A percentile compares a stretch with the other conserved stretches of the same genome.
Evolutionary conservation across 352 stramenopile genomes (phyloP).

Genomic region (Pilasporangium apinafurcum): DNA sequence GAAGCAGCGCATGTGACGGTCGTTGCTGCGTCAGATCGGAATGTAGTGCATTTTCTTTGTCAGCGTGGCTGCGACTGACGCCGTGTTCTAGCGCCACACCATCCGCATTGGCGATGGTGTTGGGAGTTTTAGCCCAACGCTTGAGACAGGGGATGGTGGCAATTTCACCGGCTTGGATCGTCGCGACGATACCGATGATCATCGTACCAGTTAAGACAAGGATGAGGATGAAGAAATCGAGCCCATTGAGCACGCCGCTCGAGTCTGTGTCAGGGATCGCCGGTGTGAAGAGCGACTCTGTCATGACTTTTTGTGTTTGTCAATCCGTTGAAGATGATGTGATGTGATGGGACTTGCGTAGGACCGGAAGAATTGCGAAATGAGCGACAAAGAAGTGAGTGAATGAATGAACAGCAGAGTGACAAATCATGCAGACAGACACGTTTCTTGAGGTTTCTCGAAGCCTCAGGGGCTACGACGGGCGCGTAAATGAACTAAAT

Average conservation of each 20-base stretch:
- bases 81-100: slow-evolving; percentile 3
- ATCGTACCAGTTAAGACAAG: slow-evolving; percentile 9
- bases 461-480: no score
- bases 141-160: neutral
- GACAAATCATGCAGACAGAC: no score
- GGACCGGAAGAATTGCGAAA: no score
- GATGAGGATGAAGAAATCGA: slow-evolving; percentile 11
- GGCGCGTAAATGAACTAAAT: no score
- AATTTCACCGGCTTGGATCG: slow-evolving; percentile 11
- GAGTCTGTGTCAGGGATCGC: slow-evolving; percentile 3
- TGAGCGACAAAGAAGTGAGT: no score
- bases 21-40: slow-evolving; percentile 4
- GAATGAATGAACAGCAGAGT: no score
- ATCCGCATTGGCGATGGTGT: slow-evolving; percentile 5
- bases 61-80: neutral
- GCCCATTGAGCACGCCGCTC: slow-evolving; percentile 4
- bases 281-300: slow-evolving; percentile 2
- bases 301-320: neutral
- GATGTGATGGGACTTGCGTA: no score
- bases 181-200: slow-evolving; percentile 10
- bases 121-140: neutral
- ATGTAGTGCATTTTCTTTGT: neutral
- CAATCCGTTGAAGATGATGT: no score
- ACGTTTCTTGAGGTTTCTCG: no score
- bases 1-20: slow-evolving; percentile 12